These are phyloP conservation scores for Leptomonas seymouri DNA, from an alignment of 208 protist genomes.

Conservation along the genomic window DNA sequence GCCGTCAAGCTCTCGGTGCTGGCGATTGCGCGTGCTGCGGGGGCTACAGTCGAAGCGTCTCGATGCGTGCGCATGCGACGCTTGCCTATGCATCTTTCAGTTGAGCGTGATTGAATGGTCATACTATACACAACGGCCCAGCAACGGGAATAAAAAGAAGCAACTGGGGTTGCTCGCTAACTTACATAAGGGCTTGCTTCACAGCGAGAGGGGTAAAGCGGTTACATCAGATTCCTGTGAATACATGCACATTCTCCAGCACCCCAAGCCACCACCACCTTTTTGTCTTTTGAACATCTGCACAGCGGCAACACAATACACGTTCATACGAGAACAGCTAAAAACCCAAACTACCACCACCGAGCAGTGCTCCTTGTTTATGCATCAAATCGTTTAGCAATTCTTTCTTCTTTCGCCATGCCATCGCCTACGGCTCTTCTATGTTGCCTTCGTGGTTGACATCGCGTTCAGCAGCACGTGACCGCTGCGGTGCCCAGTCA, in stretches of 20 bases:
- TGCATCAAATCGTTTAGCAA: too few species aligned
- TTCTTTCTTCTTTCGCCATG: too few species aligned
- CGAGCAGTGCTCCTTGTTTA: too few species aligned
- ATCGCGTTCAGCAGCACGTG: constrained; percentile 33
- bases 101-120: neutral
- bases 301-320: too few species aligned
- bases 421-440: constrained; percentile 5
- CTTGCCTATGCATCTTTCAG: neutral
- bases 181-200: neutral
- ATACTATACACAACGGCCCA: neutral
- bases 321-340: too few species aligned
- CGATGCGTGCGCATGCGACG: too few species aligned
- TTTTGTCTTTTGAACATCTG: neutral
- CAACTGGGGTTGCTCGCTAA: neutral
- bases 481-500: constrained; percentile 37
- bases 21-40: too few species aligned
- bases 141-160: neutral
- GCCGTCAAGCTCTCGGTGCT: too few species aligned
- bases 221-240: too few species aligned
- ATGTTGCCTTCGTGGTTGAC: neutral
- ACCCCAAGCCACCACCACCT: neutral
- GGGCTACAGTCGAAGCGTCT: too few species aligned
- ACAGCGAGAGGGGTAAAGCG: neutral
- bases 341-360: too few species aligned
- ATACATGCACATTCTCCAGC: neutral